Conservation (phyloP, 2,329 filamentous ascomycete genomes). For the Ascochyta lentis region DNA sequence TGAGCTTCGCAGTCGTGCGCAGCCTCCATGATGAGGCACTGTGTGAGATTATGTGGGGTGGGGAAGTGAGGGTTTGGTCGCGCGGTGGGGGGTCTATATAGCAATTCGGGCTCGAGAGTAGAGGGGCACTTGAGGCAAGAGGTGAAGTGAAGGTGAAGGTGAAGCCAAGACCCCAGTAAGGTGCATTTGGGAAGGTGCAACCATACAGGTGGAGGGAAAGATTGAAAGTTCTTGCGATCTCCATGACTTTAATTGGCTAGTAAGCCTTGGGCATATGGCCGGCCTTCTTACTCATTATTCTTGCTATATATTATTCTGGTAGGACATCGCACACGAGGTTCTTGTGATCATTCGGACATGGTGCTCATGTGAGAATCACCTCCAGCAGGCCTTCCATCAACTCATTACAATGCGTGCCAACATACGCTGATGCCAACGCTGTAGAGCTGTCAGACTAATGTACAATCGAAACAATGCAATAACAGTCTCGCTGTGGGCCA, state of each 20-base stretch:
- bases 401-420: neutral
- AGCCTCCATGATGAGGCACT: neutral
- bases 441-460: neutral
- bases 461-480: neutral
- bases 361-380: neutral
- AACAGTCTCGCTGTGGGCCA: neutral
- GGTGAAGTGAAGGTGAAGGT: too few species aligned
- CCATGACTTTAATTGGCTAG: neutral
- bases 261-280: neutral
- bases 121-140: too few species aligned
- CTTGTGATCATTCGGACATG: neutral
- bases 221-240: neutral
- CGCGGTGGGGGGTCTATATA: too few species aligned
- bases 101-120: too few species aligned
- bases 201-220: too few species aligned
- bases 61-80: too few species aligned
- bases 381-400: neutral
- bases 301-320: slow-evolving; percentile 1
- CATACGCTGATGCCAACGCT: neutral
- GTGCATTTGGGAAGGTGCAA: too few species aligned
- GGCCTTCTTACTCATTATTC: neutral
- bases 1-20: neutral
- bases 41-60: too few species aligned
- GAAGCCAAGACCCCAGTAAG: too few species aligned
- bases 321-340: neutral